Evolutionary conservation across 805 yeast genomes (phyloP).

Genomic region (Lipomyces spencermartinsiae): DNA sequence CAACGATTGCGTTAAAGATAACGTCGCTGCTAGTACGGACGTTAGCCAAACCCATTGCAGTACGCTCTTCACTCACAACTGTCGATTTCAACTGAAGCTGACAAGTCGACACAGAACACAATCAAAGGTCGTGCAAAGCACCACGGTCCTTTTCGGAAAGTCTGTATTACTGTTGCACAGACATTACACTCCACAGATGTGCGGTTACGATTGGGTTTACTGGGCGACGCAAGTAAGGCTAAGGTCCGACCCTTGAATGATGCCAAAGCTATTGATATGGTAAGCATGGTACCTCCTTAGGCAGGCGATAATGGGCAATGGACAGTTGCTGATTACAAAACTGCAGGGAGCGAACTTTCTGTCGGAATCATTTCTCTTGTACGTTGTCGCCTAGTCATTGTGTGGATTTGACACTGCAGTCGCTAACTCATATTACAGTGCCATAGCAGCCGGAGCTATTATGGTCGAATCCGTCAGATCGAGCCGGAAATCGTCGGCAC

Average conservation of each 20-base stretch:
- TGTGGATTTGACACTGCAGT: background rate
- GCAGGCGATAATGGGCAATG: background rate
- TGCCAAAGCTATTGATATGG: constrained; percentile 74
- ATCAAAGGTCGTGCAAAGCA: constrained; percentile 78
- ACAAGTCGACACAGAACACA: constrained; percentile 49
- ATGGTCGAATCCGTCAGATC: constrained; percentile 74
- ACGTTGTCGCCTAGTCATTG: constrained; percentile 15
- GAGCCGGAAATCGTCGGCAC: constrained; percentile 63
- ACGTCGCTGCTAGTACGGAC: constrained; percentile 75
- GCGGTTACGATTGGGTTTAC: constrained; percentile 62
- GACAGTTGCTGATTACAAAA: background rate
- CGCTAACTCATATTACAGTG: constrained; percentile 33
- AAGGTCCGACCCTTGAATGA: constrained; percentile 81
- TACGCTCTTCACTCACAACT: constrained; percentile 39
- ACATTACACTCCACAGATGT: constrained; percentile 70
- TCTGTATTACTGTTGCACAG: constrained; percentile 77
- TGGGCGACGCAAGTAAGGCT: constrained; percentile 55
- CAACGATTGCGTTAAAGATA: constrained; percentile 76
- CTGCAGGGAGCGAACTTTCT: constrained; percentile 72
- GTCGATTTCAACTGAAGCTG: background rate
- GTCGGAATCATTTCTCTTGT: constrained; percentile 76
- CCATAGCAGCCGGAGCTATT: constrained; percentile 79
- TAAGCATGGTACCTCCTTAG: constrained; percentile 1
- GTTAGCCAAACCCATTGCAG: constrained; percentile 79
- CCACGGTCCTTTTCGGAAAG: constrained; percentile 64